Base-by-base conservation (phyloP, 2,329 filamentous ascomycete species). In the Neoarthrinium moseri region DNA sequence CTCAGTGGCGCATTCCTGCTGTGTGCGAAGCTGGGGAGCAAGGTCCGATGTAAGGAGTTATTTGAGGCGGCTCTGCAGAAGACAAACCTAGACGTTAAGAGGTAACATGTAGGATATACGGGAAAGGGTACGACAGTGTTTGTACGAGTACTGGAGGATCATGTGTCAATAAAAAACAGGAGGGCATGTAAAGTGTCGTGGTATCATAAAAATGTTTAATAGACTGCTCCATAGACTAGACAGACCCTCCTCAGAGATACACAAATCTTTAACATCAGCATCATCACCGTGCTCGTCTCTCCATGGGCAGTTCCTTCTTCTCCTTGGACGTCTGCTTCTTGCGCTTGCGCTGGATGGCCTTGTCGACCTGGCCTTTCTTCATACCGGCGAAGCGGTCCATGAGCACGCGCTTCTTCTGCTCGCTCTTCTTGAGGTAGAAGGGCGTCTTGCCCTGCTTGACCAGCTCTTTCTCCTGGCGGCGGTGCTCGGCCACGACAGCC, bases 1-100 rank as follows among this genome's bases (percentile, higher is more conserved):
- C 71, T 99, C 45, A 96, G 91, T 64, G 94, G 94, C 0, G 95
- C 94, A 0, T 99, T 99, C 63, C 68, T 99, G 59, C 74, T 99
- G 15, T 99, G 94, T 66, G 91, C 94, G 0, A 80, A 84, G 54
- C 65, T 99, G 49, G 91, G 89, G 3, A 96, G 90, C 64, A 78
- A 82, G 52, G 91, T 99, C 3, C 75, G 75, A 47, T 96, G 92
- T 57, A 81, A 86, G 52, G 83, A 87, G 48, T 69, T 99, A 70
- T 99, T 99, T 64, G 74, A 77, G 47, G 68, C 78, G 32, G 84
- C 72, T 27, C 51, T 82, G 34, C 57, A 54, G 43, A 70, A 67
- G 56, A 62, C 61, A 36, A 64, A 58, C 23, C 43, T 35, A 35
- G 17, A 45, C 30, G 44, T 30, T 13, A 29, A 26, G 40, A 41